Base-by-base conservation (phyloP, 75 land plant genomes). In the Gnetum montanum region DNA sequence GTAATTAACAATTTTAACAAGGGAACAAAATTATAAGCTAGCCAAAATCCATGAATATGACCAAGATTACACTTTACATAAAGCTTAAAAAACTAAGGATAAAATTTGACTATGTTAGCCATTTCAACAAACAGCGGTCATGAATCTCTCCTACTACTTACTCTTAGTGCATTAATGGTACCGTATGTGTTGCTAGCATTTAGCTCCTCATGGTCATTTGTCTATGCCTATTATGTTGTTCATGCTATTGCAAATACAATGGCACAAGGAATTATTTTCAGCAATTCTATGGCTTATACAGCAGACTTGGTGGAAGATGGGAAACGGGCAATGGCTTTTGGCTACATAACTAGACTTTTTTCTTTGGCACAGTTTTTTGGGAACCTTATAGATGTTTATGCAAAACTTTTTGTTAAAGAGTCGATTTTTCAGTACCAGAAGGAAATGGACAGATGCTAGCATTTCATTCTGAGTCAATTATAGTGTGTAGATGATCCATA, bases 71-170 rank as follows among this genome's bases (percentile, higher is more conserved):
- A n/a, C n/a, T n/a, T n/a, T n/a, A n/a, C n/a, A n/a, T n/a, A n/a
- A n/a, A n/a, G n/a, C n/a, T n/a, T n/a, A n/a, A n/a, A n/a, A n/a
- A n/a, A n/a, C n/a, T n/a, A n/a, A n/a, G n/a, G n/a, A n/a, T n/a
- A n/a, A n/a, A n/a, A n/a, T n/a, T n/a, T n/a, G n/a, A n/a, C n/a
- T n/a, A n/a, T n/a, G n/a, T n/a, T n/a, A n/a, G n/a, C n/a, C n/a
- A n/a, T n/a, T n/a, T n/a, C n/a, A n/a, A n/a, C n/a, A n/a, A n/a
- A n/a, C n/a, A n/a, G 69, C 63, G 90, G 90, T n/a, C 86, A 87
- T 0, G 82, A 86, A 71, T 82, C 90, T n/a, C 19, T 86, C 56
- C 76, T 86, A n/a, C 65, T 86, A 45, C 13, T 86, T n/a, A 81
- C 83, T 15, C 40, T 70, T 38, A 69, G 77, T 16, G 70, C 86